Percentiles rank a stretch among this genome's conserved stretches.
Evolutionary conservation across 176 grass and related monocot species (phyloP).

Genomic region (Triticum turgidum): DNA sequence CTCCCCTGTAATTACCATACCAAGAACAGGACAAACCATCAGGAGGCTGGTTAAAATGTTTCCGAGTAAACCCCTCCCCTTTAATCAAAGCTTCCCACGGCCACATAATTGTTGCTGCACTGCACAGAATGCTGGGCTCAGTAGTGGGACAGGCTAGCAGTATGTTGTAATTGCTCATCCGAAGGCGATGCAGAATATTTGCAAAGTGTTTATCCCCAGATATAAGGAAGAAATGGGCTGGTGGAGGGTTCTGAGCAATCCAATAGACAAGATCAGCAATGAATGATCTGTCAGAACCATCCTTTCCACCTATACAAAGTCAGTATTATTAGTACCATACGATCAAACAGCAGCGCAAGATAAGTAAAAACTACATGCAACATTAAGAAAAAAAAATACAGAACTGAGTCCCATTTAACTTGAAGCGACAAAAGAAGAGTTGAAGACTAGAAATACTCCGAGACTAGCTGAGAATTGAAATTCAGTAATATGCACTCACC

Average conservation of each 20-base stretch:
- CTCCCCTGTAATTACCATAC: conserved; percentile 80
- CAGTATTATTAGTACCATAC: conserved; percentile 25
- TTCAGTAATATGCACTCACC: not conserved
- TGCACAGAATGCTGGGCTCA: conserved; percentile 44
- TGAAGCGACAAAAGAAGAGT: not conserved
- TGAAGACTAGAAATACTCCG: not conserved
- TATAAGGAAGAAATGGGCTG: conserved; percentile 89
- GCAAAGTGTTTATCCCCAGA: conserved; percentile 72
- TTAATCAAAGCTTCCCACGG: conserved; percentile 70
- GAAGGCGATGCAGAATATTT: conserved; percentile 77
- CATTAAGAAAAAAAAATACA: not conserved
- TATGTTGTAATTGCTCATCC: conserved; percentile 96
- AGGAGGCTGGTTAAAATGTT: conserved; percentile 79
- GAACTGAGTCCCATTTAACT: not conserved
- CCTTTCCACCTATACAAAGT: conserved; percentile 66
- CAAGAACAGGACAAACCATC: conserved; percentile 88
- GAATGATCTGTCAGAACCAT: conserved; percentile 71
- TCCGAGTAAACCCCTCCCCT: conserved; percentile 53
- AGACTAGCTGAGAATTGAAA: not conserved
- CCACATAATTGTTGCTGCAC: conserved; percentile 87
- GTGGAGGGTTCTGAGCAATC: conserved; percentile 92
- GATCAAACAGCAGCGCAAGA: not conserved
- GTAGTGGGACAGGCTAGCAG: conserved; percentile 57
- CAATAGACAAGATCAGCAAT: conserved; percentile 82
- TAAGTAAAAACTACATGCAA: not conserved